Conservation (phyloP, 2,329 filamentous ascomycete genomes). For the Cladosporium sp. region DNA sequence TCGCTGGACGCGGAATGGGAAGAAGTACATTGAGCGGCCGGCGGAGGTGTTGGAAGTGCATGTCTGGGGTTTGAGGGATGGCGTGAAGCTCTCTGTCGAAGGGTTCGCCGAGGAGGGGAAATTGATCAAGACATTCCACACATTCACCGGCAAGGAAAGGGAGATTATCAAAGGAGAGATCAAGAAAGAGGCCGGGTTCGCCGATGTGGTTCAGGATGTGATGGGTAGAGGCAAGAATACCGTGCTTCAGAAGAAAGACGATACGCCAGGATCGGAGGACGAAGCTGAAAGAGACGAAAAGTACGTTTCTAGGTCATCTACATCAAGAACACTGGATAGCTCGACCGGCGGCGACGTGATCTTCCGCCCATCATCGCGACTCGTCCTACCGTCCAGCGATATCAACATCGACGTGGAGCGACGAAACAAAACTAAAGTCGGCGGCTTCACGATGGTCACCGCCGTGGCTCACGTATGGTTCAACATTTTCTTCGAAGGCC, state of each 20-base stretch:
- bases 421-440: constrained; percentile 71
- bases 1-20: constrained; percentile 71
- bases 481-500: constrained; percentile 88
- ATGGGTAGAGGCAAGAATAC: constrained; percentile 32
- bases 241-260: constrained; percentile 20
- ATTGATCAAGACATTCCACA: constrained; percentile 77
- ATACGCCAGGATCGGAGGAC: constrained; percentile 16
- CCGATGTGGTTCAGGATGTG: constrained; percentile 43
- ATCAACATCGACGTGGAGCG: constrained; percentile 88
- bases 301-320: not conserved
- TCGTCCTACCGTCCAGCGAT: constrained; percentile 76
- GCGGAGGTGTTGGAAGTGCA: constrained; percentile 87
- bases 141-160: constrained; percentile 70
- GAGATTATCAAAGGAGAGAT: constrained; percentile 58
- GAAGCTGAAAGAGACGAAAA: constrained; percentile 11
- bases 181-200: constrained; percentile 36
- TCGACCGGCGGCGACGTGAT: constrained; percentile 66
- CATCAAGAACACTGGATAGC: constrained; percentile 8
- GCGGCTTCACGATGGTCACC: constrained; percentile 82
- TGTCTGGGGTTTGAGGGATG: constrained; percentile 80
- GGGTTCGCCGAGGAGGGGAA: constrained; percentile 87
- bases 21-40: constrained; percentile 75
- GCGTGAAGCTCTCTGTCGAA: constrained; percentile 82
- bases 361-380: constrained; percentile 64
- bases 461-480: constrained; percentile 96